Evolutionary conservation across 2,329 filamentous ascomycete genomes (phyloP).

Genomic region (Pseudogymnoascus pannorum): DNA sequence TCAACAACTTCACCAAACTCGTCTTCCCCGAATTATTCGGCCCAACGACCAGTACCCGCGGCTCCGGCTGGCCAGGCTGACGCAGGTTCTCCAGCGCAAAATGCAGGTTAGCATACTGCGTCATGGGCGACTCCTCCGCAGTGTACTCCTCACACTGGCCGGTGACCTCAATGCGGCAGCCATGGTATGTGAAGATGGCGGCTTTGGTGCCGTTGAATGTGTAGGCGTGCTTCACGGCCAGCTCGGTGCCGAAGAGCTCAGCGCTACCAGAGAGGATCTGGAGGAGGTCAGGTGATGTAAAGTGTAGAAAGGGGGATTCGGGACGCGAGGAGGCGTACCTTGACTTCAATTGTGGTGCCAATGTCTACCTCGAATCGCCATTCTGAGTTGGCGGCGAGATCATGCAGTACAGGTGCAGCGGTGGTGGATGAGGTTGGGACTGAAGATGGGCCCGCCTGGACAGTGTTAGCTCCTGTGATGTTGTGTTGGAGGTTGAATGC

Average conservation of each 20-base stretch:
- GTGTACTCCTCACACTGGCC: slow-evolving; percentile 52
- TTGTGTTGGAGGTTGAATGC: slow-evolving; percentile 15
- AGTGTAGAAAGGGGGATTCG: slow-evolving; percentile 22
- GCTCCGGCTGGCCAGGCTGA: slow-evolving; percentile 49
- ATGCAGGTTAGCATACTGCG: slow-evolving; percentile 77
- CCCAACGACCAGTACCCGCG: slow-evolving; percentile 78
- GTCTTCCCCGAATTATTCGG: slow-evolving; percentile 77
- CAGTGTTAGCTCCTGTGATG: slow-evolving; percentile 15
- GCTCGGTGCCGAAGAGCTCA: slow-evolving; percentile 91
- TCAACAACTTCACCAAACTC: slow-evolving; percentile 66
- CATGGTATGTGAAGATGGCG: slow-evolving; percentile 87
- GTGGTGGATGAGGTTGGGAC: slow-evolving; percentile 20
- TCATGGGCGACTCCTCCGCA: slow-evolving; percentile 74
- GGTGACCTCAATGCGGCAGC: slow-evolving; percentile 75
- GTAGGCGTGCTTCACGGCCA: slow-evolving; percentile 73
- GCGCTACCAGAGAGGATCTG: slow-evolving; percentile 73
- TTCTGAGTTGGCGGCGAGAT: slow-evolving; percentile 60
- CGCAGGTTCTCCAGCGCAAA: slow-evolving; percentile 74
- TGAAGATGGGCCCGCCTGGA: slow-evolving; percentile 15
- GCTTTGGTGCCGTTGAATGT: slow-evolving; percentile 75
- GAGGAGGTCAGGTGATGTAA: slow-evolving; percentile 29
- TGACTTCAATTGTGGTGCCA: slow-evolving; percentile 44
- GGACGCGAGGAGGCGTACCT: slow-evolving; percentile 31
- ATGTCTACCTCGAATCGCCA: slow-evolving; percentile 70
- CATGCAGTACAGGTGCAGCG: slow-evolving; percentile 38